A percentile compares a stretch with the other conserved stretches of the same genome.
Conservation (phyloP, 169 alveolate genomes). For the Pseudocohnilembus persalinus region DNA sequence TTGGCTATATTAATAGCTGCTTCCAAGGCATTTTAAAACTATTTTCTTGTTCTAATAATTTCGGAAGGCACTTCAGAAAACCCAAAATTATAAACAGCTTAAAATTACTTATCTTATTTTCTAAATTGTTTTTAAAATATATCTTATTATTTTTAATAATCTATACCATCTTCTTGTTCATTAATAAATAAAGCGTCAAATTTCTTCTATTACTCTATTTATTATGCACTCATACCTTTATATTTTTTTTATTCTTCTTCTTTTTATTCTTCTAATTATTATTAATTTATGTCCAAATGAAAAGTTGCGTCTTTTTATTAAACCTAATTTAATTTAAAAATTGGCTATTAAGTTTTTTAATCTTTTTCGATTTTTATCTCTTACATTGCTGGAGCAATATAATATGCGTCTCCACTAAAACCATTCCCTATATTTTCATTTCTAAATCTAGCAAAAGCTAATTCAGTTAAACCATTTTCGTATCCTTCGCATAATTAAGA, state of each 20-base stretch:
- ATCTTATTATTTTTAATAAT: too few relatives aligned
- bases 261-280: too few relatives aligned
- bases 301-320: too few relatives aligned
- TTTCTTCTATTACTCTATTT: too few relatives aligned
- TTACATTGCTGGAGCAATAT: not conserved
- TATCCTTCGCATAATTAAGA: not conserved
- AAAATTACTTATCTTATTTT: too few relatives aligned
- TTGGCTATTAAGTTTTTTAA: too few relatives aligned
- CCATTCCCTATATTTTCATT: not conserved
- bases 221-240: too few relatives aligned
- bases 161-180: not conserved
- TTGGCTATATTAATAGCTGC: not conserved
- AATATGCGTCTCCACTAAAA: not conserved
- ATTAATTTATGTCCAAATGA: too few relatives aligned
- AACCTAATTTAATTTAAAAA: too few relatives aligned
- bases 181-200: not conserved
- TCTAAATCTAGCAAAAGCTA: not conserved
- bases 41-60: not conserved
- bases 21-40: not conserved
- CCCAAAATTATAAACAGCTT: not conserved
- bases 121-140: too few relatives aligned
- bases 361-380: not conserved
- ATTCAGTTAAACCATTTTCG: not conserved
- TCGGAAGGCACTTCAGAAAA: not conserved
- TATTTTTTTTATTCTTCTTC: too few relatives aligned